Base-by-base conservation (phyloP, 768 basidiomycete species). In the Tephrocybe rancida region DNA sequence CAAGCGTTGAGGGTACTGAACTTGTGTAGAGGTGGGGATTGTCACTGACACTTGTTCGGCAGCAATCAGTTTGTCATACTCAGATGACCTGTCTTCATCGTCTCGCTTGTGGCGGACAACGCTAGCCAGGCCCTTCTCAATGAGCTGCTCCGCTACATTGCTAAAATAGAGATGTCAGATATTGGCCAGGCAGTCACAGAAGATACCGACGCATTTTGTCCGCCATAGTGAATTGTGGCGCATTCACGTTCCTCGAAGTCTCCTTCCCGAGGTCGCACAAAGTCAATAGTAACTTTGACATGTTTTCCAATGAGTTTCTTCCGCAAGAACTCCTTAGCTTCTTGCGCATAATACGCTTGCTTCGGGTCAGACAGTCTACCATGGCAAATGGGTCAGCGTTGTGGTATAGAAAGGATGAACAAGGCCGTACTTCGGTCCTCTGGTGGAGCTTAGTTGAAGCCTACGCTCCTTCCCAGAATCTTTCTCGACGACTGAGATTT, bases 201-300 rank as follows among this genome's bases (percentile, higher is more conserved):
- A 26, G 13, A 44, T 24, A 77, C 89, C 62, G 67, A 95, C 94
- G 79, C 74, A 66, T 86, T 88, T 59, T 90, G 88, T 29, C 81
- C 84, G 11, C 93, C 92, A 60, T 87, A 92, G 44, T 88, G 88
- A 60, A 98, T 73, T 2, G 95, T 96, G 1, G 86, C 93, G 64
- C 91, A 94, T 70, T 97, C 92, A 39, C 94, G 85, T 67, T 95
- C 93, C 47, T 95, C 95, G 60, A 83, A 98, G 54, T 96, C 95
- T 37, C 95, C 96, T 58, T 98, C 95, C 30, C 83, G 82, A 5
- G 94, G 93, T 56, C 94, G 89, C 58, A 95, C 67, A 61, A 97
- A 98, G 71, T 99, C 96, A 38, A 97, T 76, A 21, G 78, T 80
- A n/a, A 89, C 83, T 66, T 83, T 87, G 54, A 93, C 90, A 55